Evolutionary conservation across 208 protist genomes (phyloP).

Genomic region (Polymyxa betae): DNA sequence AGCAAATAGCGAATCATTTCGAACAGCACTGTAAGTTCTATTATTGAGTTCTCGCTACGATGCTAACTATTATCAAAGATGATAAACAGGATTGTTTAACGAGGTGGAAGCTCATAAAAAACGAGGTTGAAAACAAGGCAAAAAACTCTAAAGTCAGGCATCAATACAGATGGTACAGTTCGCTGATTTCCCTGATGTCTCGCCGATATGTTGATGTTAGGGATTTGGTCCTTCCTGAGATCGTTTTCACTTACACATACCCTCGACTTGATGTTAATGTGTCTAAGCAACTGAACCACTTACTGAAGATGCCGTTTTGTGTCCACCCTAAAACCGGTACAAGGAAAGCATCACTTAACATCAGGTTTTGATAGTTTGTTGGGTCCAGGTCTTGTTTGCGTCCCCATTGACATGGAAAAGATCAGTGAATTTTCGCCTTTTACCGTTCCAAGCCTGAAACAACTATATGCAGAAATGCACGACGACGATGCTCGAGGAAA

Average conservation of each 20-base stretch:
- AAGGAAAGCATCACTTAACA: too few relatives aligned
- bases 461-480: conserved; percentile 44
- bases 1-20: background rate
- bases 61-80: background rate
- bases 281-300: conserved; percentile 91
- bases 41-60: background rate
- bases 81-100: background rate
- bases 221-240: background rate
- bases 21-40: too few relatives aligned
- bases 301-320: conserved; percentile 96
- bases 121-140: background rate
- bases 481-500: conserved; percentile 47
- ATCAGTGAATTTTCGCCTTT: conserved; percentile 57
- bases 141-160: background rate
- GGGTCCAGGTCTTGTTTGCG: conserved; percentile 68
- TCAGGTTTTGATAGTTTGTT: too few relatives aligned
- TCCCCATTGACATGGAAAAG: conserved; percentile 60
- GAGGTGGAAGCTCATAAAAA: background rate
- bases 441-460: conserved; percentile 59
- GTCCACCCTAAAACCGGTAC: conserved; percentile 69
- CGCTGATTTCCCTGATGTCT: background rate
- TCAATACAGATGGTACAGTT: background rate
- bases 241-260: conserved; percentile 81
- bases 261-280: conserved; percentile 95
- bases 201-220: background rate